A percentile compares a stretch with the other conserved stretches of the same genome.
Evolutionary conservation across 1,139 yeast species (phyloP).

Genomic region (Geotrichum macrosporum): DNA sequence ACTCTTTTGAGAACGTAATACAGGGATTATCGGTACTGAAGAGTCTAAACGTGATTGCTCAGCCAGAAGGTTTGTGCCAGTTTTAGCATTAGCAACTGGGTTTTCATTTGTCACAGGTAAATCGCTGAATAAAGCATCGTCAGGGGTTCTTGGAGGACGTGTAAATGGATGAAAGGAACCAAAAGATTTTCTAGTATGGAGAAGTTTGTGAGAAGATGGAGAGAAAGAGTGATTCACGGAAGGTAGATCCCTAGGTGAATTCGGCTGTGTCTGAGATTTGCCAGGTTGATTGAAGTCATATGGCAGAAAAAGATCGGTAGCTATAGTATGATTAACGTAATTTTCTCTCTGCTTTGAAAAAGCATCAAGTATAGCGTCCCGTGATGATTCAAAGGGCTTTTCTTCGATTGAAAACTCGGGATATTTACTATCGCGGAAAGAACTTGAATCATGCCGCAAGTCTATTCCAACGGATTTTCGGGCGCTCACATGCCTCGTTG

Average conservation of each 20-base stretch:
- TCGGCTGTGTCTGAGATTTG: not conserved
- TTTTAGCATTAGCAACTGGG: too few relatives aligned
- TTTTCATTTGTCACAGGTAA: not conserved
- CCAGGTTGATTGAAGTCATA: not conserved
- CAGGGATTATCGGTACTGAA: not conserved
- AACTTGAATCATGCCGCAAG: not conserved
- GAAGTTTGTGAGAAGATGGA: not conserved
- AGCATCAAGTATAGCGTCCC: too few relatives aligned
- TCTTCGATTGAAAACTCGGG: conserved; percentile 13
- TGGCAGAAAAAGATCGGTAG: not conserved
- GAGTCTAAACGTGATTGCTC: too few relatives aligned
- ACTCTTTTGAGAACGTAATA: not conserved
- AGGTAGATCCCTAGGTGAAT: not conserved
- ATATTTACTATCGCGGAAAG: conserved; percentile 3
- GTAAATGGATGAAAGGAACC: conserved; percentile 3
- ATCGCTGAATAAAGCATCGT: not conserved
- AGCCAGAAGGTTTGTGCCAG: too few relatives aligned
- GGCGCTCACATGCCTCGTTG: not conserved
- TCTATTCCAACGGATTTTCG: conserved; percentile 9
- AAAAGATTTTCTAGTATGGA: not conserved
- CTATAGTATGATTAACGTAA: too few relatives aligned
- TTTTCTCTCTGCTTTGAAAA: too few relatives aligned
- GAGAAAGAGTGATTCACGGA: not conserved
- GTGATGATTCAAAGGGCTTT: too few relatives aligned
- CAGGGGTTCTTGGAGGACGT: not conserved